Conservation (phyloP, 1,284 basidiomycete genomes). For the Fomitopsis palustris region DNA sequence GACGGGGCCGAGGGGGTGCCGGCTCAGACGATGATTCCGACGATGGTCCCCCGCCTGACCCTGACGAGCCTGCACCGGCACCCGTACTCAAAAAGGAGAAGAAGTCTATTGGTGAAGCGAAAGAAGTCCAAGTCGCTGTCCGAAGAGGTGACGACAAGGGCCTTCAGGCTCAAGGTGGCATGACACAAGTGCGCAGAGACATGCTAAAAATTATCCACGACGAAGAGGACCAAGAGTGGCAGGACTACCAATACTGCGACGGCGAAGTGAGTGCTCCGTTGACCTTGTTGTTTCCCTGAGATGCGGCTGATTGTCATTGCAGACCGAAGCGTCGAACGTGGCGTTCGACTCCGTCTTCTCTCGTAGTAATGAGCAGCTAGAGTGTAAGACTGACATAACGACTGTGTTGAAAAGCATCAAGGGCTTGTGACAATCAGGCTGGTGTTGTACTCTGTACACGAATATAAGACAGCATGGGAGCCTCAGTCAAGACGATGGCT, state of each 20-base stretch:
- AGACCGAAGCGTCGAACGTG: slow-evolving; percentile 55
- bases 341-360: slow-evolving; percentile 64
- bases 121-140: slow-evolving; percentile 73
- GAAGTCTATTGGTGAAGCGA: slow-evolving; percentile 48
- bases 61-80: slow-evolving; percentile 58
- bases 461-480: background rate
- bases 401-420: slow-evolving; percentile 57
- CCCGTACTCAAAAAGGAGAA: slow-evolving; percentile 54
- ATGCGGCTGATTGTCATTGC: slow-evolving; percentile 3
- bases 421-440: slow-evolving; percentile 38
- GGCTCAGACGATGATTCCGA: slow-evolving; percentile 70
- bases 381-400: slow-evolving; percentile 59
- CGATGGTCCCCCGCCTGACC: slow-evolving; percentile 75
- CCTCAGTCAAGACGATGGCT: too few species aligned
- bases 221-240: slow-evolving; percentile 76
- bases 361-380: slow-evolving; percentile 45
- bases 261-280: slow-evolving; percentile 45
- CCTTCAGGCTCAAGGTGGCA: slow-evolving; percentile 33
- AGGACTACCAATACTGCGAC: slow-evolving; percentile 57
- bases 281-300: background rate
- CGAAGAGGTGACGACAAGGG: slow-evolving; percentile 64
- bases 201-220: slow-evolving; percentile 66
- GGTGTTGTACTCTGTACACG: background rate
- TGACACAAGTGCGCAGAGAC: slow-evolving; percentile 50
- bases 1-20: slow-evolving; percentile 40